Evolutionary conservation across 202 grass and related monocot genomes (phyloP), one percentile per base, ranked within the genome.

Genomic region (Bolboschoenoplectus hybrid): DNA sequence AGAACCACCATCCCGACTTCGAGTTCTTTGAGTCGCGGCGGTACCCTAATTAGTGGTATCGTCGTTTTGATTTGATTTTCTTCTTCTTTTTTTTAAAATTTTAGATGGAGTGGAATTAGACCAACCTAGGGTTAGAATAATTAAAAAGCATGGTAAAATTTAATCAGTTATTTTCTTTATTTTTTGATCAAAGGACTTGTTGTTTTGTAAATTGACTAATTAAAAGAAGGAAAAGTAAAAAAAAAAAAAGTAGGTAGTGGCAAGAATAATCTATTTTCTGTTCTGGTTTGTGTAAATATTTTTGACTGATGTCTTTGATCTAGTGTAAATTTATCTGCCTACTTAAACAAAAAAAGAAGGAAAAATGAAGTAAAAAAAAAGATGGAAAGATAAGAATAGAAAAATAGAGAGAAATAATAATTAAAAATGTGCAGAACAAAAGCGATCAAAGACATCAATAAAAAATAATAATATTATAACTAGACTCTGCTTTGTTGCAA

Each of bases 1-100:
- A 57, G 81, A 98, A 91, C 72, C 64, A 67, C 17, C 96, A 98
- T 56, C 84, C 87, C 5, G 96, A 98, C 51, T 95, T 89, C 1
- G 91, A 94, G 72, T 98, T 98, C 85, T 98, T 98, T 87, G 45
- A 89, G 1, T 92, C 90, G 17, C 47, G 81, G 11, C 81, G 90
- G 60, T 40, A 53, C 73, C 58, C 62, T 4, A 86, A 86, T 86
- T 70, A 26, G 73, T 45, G 12, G 7, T 84, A 11, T 40, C 14
- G 44, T 46, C 2, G 10, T 72, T 16, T 12, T 40, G 19, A 50
- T 4, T 77, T 45, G 2, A 10, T 67, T 19, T 81, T 26, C 7
- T 40, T 81, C 20, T 17, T 20, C 10, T 10, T 60, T 45, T 34
- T 10, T 53, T 9, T 9, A n/a, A n/a, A n/a, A 7, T 79, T 58